These are phyloP conservation scores for Decorospora gaudefroyi DNA, from an alignment of 2,329 filamentous ascomycete species.

Conservation along the genomic window DNA sequence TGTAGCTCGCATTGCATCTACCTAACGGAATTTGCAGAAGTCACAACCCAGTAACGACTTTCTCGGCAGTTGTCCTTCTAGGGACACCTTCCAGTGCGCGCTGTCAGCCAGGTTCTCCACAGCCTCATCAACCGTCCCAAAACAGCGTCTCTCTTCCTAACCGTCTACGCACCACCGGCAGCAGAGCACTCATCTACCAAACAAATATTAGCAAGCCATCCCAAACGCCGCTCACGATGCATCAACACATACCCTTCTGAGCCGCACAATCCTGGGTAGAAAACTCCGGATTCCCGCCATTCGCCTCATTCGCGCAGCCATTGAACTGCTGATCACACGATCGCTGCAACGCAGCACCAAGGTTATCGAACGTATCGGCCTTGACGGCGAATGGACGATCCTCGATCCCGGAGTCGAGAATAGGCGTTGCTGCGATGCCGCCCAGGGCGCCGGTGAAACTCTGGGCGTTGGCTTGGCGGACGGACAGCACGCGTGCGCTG, in stretches of 20 bases:
- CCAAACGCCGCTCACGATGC: background rate
- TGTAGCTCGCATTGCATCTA: too few species aligned
- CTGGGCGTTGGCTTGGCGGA: slow-evolving; percentile 38
- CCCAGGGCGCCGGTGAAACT: slow-evolving; percentile 56
- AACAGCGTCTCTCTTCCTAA: too few species aligned
- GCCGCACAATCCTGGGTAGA: slow-evolving; percentile 59
- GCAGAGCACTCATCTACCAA: slow-evolving; percentile 6
- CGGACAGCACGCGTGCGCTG: slow-evolving; percentile 26
- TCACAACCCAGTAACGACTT: too few species aligned
- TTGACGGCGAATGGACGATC: slow-evolving; percentile 48
- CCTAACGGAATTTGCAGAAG: too few species aligned
- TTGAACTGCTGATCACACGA: slow-evolving; percentile 69
- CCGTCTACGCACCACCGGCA: too few species aligned
- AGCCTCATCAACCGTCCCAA: too few species aligned
- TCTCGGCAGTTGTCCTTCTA: too few species aligned
- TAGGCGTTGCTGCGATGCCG: slow-evolving; percentile 59
- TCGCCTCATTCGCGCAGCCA: slow-evolving; percentile 61
- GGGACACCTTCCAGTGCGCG: too few species aligned
- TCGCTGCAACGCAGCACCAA: slow-evolving; percentile 61
- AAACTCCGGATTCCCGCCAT: slow-evolving; percentile 53
- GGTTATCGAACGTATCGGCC: slow-evolving; percentile 57
- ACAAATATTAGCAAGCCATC: background rate
- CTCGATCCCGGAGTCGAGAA: slow-evolving; percentile 55
- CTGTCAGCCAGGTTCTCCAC: too few species aligned
- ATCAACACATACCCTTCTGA: slow-evolving; percentile 56